A percentile compares a stretch with the other conserved stretches of the same genome.
These are phyloP conservation scores for Leishmania amazonensis DNA, from an alignment of 208 protist species.

Conservation along the genomic window DNA sequence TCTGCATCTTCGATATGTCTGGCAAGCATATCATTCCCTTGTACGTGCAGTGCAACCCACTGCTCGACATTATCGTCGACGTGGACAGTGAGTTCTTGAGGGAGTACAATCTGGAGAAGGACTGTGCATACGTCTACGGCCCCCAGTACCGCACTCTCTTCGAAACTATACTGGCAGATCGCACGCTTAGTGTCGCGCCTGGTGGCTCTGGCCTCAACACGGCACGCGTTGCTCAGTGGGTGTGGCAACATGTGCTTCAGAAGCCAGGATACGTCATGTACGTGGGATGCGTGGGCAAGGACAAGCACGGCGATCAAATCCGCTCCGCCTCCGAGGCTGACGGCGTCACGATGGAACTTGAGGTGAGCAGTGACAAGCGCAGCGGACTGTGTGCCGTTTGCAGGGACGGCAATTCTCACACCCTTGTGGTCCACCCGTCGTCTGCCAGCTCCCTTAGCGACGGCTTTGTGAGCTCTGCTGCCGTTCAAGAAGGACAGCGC, in stretches of 20 bases:
- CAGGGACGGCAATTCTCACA: constrained; percentile 92
- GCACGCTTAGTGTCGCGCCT: constrained; percentile 93
- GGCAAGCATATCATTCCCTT: constrained; percentile 21
- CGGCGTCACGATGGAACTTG: constrained; percentile 84
- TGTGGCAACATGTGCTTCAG: constrained; percentile 42
- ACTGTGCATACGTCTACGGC: constrained; percentile 94
- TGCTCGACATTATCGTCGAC: constrained; percentile 97
- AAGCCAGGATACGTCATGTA: constrained; percentile 93
- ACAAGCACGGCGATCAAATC: constrained; percentile 93
- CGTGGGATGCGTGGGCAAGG: constrained; percentile 96
- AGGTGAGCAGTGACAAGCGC: constrained; percentile 75
- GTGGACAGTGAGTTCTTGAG: constrained; percentile 90
- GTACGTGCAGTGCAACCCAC: constrained; percentile 96
- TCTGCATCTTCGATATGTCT: constrained; percentile 37
- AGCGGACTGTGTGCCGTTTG: constrained; percentile 98
- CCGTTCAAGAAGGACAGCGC: constrained; percentile 35
- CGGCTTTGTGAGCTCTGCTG: constrained; percentile 81
- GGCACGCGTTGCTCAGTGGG: constrained; percentile 95
- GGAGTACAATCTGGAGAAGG: constrained; percentile 88
- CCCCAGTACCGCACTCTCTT: constrained; percentile 84
- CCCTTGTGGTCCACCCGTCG: constrained; percentile 96
- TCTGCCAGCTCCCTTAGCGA: constrained; percentile 96
- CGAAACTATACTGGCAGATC: constrained; percentile 93
- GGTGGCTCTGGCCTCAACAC: constrained; percentile 98
- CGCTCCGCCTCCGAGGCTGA: constrained; percentile 74